Base-by-base conservation (phyloP, 352 stramenopile genomes). In the Phytophthora sp. region DNA sequence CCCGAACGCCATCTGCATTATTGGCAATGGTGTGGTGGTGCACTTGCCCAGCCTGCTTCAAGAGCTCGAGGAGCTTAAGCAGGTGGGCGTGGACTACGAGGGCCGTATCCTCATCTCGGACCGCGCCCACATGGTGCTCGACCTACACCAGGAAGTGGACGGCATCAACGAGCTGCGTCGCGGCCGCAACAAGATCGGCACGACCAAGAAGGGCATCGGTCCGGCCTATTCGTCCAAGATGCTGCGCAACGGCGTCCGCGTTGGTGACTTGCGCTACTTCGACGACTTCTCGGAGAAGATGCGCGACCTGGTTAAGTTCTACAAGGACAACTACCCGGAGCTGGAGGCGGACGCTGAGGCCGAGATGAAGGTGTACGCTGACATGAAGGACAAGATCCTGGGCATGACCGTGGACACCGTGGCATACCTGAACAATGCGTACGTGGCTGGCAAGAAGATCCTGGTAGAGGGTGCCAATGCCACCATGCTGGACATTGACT, bases 401-500 rank as follows among this genome's bases (percentile, higher is more conserved):
- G 63, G 54, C 29, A 91, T 98, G 77, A 98, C 97, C 20, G 80
- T 94, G 21, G 98, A 99, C 84, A 99, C 97, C 18, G 97, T 99
- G 58, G 83, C 93, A 51, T 98, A 98, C 66, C 90, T 98, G 45
- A 99, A 99, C 87, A 82, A 98, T 58, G 87, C 96, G 38, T 98
- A 98, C 80, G 87, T 95, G 36, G 74, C 84, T 15, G 97, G 97
- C 60, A 98, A 99, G 84, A 96, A 90, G 61, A 99, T 99, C 63
- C 74, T 99, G 24, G 95, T 99, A 2, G 98, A 99, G 72, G 98
- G 98, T 49, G 97, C 97, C 27, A 99, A 99, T 79, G 98, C 98
- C 5, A 99, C 97, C 21, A 99, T 99, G 97, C 85, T 99, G 39
- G 98, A 99, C 82, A 98, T 99, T 82, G 98, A 99, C 82, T 99